Base-by-base conservation (phyloP, 441 rosid genomes). In the Pelargonium australe region DNA sequence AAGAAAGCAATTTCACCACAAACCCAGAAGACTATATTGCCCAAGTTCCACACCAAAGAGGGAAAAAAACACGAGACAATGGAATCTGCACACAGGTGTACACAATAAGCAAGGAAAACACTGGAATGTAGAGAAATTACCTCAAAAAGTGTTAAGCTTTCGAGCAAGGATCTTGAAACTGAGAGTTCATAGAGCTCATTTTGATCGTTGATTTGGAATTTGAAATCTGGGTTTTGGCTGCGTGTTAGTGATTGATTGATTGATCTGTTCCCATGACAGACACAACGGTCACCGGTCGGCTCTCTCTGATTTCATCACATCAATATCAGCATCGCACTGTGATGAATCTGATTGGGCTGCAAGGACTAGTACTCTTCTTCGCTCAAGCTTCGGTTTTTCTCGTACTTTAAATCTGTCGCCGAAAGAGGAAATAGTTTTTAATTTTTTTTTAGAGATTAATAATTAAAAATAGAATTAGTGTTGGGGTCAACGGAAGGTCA, bases 71-170 rank as follows among this genome's bases (percentile, higher is more conserved):
- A 49, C 53, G 4, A 47, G 53, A 47, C n/a, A 17, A 5, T 53
- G 60, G 6, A 53, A 53, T 53, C 3, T 53, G 17, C 9, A 53
- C 60, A 53, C 9, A 53, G 17, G 17, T 53, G 60, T 53, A 19
- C 23, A 14, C 8, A 53, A 53, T 7, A 53, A 53, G 58, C 8
- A 13, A 16, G 7, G 17, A 5, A 51, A 51, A 51, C 1, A n/a
- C 17, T 53, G 17, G 60, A 53, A 53, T 53, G 60, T 16, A 55
- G 61, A 55, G 61, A 55, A 55, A 55, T 55, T 20, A 55, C 61
- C 61, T 55, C 2, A 55, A n/a, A 17, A 6, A 7, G 25, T 55
- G 19, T 20, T 55, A 55, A 55, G 61, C 9, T 55, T 17, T 55
- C 61, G 11, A 55, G 25, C 7, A 55, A 55, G 61, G 61, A 55